phyloP scores from a whole-genome alignment of 768 basidiomycete species.

The Phylloporus sp. region DNA sequence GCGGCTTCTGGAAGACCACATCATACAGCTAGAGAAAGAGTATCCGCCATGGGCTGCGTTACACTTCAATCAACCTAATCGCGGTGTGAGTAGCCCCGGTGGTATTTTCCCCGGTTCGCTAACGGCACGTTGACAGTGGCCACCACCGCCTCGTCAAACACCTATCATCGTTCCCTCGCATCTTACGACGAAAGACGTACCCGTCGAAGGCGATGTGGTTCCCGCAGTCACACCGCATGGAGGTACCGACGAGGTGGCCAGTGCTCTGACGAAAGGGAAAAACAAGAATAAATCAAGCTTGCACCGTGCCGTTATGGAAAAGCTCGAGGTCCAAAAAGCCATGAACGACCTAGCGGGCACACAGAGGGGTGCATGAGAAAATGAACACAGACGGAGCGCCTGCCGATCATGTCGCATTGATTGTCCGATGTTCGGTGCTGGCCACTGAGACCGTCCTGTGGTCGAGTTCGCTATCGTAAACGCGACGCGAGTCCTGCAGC shows the following conservation, averaged over 20 bases:
- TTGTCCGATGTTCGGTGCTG: neutral
- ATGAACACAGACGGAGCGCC: neutral
- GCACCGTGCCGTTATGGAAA: conserved; percentile 72
- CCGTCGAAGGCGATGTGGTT: conserved; percentile 12
- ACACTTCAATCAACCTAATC: conserved; percentile 83
- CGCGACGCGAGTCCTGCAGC: neutral
- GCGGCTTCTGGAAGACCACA: conserved; percentile 71
- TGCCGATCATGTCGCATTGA: neutral
- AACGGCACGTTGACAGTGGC: conserved; percentile 53
- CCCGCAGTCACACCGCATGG: conserved; percentile 7
- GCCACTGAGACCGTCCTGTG: neutral
- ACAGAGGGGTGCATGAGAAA: conserved; percentile 18
- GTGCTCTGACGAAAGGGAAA: conserved; percentile 25
- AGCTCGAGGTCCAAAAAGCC: conserved; percentile 69
- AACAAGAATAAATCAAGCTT: conserved; percentile 56
- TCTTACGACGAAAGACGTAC: conserved; percentile 37
- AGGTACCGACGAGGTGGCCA: conserved; percentile 9
- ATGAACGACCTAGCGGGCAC: conserved; percentile 45
- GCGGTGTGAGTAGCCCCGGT: conserved; percentile 55
- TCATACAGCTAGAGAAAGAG: conserved; percentile 72
- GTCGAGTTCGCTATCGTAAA: neutral
- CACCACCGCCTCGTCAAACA: conserved; percentile 72
- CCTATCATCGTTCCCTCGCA: conserved; percentile 77
- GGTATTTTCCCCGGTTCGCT: neutral
- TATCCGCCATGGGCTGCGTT: conserved; percentile 86